Conservation (phyloP, 2,329 filamentous ascomycete genomes). For the Lachnellula occidentalis region DNA sequence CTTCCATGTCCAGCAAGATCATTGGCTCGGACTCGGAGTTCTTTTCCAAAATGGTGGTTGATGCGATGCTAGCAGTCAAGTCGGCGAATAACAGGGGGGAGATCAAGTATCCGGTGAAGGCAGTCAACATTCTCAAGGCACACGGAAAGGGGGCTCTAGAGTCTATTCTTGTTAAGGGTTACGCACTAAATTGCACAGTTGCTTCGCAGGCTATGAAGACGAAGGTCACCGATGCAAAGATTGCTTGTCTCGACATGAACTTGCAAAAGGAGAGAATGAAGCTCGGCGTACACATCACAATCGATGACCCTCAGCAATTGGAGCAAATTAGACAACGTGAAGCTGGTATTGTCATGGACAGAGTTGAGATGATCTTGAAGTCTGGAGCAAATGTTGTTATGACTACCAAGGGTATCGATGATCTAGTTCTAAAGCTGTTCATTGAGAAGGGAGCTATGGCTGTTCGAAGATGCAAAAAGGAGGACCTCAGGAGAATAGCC, state of each 20-base stretch:
- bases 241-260: slow-evolving; percentile 96
- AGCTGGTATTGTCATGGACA: slow-evolving; percentile 85
- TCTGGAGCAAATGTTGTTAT: slow-evolving; percentile 92
- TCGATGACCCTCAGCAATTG: slow-evolving; percentile 93
- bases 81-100: slow-evolving; percentile 85
- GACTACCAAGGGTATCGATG: slow-evolving; percentile 98
- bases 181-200: slow-evolving; percentile 97
- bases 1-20: slow-evolving; percentile 99
- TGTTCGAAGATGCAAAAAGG: slow-evolving; percentile 95
- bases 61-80: slow-evolving; percentile 94
- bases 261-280: slow-evolving; percentile 99
- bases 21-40: slow-evolving; percentile 95
- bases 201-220: slow-evolving; percentile 98
- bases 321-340: slow-evolving; percentile 96
- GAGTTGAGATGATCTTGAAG: slow-evolving; percentile 96
- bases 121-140: slow-evolving; percentile 96
- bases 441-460: slow-evolving; percentile 94
- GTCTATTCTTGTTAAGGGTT: slow-evolving; percentile 88
- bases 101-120: slow-evolving; percentile 96
- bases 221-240: slow-evolving; percentile 86
- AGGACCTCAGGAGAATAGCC: slow-evolving; percentile 91
- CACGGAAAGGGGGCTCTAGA: slow-evolving; percentile 90
- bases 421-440: slow-evolving; percentile 89
- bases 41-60: slow-evolving; percentile 95
- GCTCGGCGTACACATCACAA: slow-evolving; percentile 94